Base-by-base conservation (phyloP, 768 basidiomycete species). In the Serendipita indica region DNA sequence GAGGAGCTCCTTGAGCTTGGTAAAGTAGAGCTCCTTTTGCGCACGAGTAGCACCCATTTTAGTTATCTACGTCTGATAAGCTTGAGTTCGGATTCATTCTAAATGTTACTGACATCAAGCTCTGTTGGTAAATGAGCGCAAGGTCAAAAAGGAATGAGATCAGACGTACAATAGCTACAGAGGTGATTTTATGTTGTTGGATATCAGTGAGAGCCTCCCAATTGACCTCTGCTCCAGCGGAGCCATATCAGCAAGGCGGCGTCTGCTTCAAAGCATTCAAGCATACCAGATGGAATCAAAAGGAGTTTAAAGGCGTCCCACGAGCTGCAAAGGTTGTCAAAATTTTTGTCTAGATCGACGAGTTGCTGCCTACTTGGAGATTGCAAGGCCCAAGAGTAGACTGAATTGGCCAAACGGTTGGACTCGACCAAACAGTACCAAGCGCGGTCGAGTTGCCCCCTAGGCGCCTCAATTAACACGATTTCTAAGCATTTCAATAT, bases 1-100 rank as follows among this genome's bases (percentile, higher is more conserved):
- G 66, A 99, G 78, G 67, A 98, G 85, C 68, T 89, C 85, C 79
- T 85, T 89, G 73, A 98, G 84, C 77, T 96, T 97, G 61, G 70
- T 73, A 70, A 98, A 97, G 80, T 97, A 98, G 16, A 80, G 57
- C 62, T 83, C 84, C 75, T 98, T 98, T 69, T 92, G 85, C 69
- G 85, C 80, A 65, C 90, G 84, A 73, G 83, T 79, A 61, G 78
- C 86, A 80, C 93, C 93, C 93, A 97, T 97, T 78, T 74, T 80
- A 64, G 45, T 37, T 63, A 64, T 66, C 65, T 65, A 35, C 33
- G 35, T 52, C 60, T 63, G 62, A 65, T 65, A 58, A 57, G 64
- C 60, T 54, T 59, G 63, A 64, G 64, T 63, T 58, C 62, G 46
- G 52, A 56, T 25, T 16, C 68, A 68, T 66, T 64, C 65, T 64